These are phyloP conservation scores for Pyrenopolyporus hunteri DNA, from an alignment of 495 filamentous ascomycete species.

Conservation along the genomic window DNA sequence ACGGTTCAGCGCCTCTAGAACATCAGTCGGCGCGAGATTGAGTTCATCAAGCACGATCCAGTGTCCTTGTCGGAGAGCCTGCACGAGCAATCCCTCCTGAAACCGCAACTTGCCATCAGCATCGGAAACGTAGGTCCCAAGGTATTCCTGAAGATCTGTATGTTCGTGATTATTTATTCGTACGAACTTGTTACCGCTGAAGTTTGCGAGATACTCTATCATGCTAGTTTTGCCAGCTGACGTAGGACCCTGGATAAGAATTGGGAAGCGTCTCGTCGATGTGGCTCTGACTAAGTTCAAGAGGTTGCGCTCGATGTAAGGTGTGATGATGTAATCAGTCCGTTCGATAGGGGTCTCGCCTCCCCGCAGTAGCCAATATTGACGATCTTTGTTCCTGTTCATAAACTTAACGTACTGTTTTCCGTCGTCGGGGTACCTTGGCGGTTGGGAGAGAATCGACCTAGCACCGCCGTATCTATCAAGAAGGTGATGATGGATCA, in stretches of 20 bases:
- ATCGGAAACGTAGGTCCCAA: conserved; percentile 90
- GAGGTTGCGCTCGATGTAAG: conserved; percentile 91
- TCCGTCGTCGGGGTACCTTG: conserved; percentile 75
- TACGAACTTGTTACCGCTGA: conserved; percentile 94
- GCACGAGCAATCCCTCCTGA: conserved; percentile 92
- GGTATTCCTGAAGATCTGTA: conserved; percentile 96
- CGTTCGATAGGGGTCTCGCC: conserved; percentile 68
- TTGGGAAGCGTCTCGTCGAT: conserved; percentile 88
- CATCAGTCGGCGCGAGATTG: conserved; percentile 94
- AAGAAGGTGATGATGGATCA: conserved; percentile 83
- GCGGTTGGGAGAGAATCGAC: conserved; percentile 73
- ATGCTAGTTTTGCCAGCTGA: conserved; percentile 98
- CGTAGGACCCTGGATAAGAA: conserved; percentile 96
- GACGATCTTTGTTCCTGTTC: conserved; percentile 63
- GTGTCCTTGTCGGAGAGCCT: conserved; percentile 87
- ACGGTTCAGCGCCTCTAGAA: conserved; percentile 93
- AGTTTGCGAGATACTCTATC: conserved; percentile 96
- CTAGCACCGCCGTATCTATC: conserved; percentile 67
- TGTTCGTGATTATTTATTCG: conserved; percentile 99
- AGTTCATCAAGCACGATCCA: conserved; percentile 99
- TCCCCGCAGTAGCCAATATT: conserved; percentile 91
- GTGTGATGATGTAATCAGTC: conserved; percentile 92
- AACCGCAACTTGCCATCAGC: conserved; percentile 83
- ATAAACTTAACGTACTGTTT: conserved; percentile 79
- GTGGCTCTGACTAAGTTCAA: conserved; percentile 91